A percentile compares a stretch with the other conserved stretches of the same genome.
Conservation (phyloP, 495 filamentous ascomycete species). For the Jackrogersella multiformis region DNA sequence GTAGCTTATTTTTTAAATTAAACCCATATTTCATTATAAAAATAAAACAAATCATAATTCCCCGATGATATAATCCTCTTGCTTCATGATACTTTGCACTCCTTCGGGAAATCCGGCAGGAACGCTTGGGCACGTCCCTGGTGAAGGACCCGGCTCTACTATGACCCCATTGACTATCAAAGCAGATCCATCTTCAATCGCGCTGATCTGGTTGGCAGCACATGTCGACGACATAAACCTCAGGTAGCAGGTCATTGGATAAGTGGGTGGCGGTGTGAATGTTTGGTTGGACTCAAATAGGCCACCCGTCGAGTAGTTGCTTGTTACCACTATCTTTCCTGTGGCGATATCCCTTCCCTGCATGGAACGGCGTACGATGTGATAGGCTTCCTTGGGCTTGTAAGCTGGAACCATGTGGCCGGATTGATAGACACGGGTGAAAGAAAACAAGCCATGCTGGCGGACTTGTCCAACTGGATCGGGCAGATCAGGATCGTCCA, state of each 20-base stretch:
- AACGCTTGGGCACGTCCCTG: conserved; percentile 15
- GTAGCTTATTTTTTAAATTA: conserved; percentile 20
- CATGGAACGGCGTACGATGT: conserved; percentile 56
- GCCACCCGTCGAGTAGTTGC: conserved; percentile 23
- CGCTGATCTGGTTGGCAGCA: conserved; percentile 35
- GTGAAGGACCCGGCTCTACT: conserved; percentile 10
- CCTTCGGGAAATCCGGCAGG: neutral
- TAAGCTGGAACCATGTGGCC: conserved; percentile 69
- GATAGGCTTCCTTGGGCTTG: conserved; percentile 56
- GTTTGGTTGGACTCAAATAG: conserved; percentile 9
- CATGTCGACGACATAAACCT: conserved; percentile 32
- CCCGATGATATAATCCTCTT: conserved; percentile 18
- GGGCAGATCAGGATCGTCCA: conserved; percentile 55
- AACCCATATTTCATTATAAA: conserved; percentile 23
- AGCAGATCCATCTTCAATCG: conserved; percentile 24
- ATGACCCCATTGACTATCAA: conserved; percentile 26
- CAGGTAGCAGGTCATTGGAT: conserved; percentile 29
- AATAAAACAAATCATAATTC: conserved; percentile 22
- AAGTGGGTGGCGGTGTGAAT: conserved; percentile 7
- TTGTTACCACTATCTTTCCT: conserved; percentile 49
- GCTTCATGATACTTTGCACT: conserved; percentile 16
- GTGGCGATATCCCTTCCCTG: conserved; percentile 66
- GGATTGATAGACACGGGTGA: conserved; percentile 67
- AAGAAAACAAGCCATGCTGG: conserved; percentile 67
- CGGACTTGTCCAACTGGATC: conserved; percentile 63